Conservation (phyloP, 2,329 filamentous ascomycete species). For the Botryotinia convoluta region DNA sequence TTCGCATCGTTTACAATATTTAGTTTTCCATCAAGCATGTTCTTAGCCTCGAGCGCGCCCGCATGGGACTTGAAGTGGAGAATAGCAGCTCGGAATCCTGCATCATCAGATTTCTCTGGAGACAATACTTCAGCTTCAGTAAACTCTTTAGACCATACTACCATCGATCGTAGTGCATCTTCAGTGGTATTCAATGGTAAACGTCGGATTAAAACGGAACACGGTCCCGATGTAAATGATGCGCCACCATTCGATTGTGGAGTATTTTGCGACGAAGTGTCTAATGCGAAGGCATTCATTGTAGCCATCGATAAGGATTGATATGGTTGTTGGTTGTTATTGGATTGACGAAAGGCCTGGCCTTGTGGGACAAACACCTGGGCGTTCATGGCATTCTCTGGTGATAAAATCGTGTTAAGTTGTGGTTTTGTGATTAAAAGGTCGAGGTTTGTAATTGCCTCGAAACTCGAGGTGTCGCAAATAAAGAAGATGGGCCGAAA, state of each 20-base stretch:
- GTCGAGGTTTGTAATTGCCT: constrained; percentile 19
- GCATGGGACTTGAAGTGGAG: constrained; percentile 51
- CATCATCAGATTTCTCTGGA: constrained; percentile 49
- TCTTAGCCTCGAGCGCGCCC: constrained; percentile 57
- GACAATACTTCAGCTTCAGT: constrained; percentile 51
- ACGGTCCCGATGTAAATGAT: constrained; percentile 35
- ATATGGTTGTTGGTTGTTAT: constrained; percentile 34
- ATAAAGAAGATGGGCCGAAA: constrained; percentile 13
- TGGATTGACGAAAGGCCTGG: constrained; percentile 35
- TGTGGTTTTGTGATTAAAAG: constrained; percentile 28
- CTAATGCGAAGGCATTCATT: constrained; percentile 35
- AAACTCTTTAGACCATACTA: constrained; percentile 57
- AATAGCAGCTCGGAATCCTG: constrained; percentile 51
- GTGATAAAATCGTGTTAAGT: constrained; percentile 28
- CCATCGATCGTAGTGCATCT: constrained; percentile 55
- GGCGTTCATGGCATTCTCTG: constrained; percentile 40
- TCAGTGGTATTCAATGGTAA: constrained; percentile 54
- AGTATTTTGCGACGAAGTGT: constrained; percentile 27
- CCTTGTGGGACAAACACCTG: constrained; percentile 36
- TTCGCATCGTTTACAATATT: constrained; percentile 51
- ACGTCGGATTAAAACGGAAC: constrained; percentile 52
- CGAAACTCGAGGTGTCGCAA: constrained; percentile 20
- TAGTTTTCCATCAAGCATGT: constrained; percentile 55
- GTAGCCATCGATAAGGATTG: constrained; percentile 37
- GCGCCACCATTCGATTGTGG: constrained; percentile 28